Evolutionary conservation across 2,329 filamentous ascomycete genomes (phyloP), one percentile per base, ranked within the genome.

Genomic region (Fusarium sambucinum): DNA sequence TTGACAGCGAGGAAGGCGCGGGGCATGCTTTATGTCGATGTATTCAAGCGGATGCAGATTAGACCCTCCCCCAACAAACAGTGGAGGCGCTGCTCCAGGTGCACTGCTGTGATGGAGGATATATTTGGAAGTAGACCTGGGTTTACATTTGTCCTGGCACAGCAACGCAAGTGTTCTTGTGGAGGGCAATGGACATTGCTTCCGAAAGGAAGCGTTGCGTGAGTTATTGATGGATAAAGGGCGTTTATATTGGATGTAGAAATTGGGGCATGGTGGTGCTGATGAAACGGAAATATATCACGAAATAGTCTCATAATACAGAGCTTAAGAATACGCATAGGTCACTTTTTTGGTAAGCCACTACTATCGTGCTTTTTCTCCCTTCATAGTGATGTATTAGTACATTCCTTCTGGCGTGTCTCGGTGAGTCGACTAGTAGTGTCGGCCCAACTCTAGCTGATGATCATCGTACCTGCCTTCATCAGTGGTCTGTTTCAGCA

Each of bases 91-190:
- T 81, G 80, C 55, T 85, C 86, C 21, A 81, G 90, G 38, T 92
- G 90, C 75, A 84, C 87, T 44, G 82, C 86, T 48, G 82, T 90
- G n/a, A 90, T 91, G 82, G 89, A 90, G 71, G 88, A 91, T 65
- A 78, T 86, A 1, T 77, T 76, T 29, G 80, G 77, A 16, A 78
- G 77, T 25, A 80, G 81, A 61, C 82, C 86, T 0, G 86, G 85
- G 2, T 82, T 85, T 58, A 81, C 79, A 5, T 87, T 87, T 74
- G 80, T 89, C 35, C 73, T 88, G 44, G 78, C 79, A 14, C 86
- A 88, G 73, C 85, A 87, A 75, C 79, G 84, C 25, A 82, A 81
- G 71, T 89, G 87, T 63, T 80, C 81, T 7, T 89, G 87, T 65
- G 83, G 84, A 10, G 87, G 86, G 4, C 79, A 80, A 52, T 86